phyloP scores from a whole-genome alignment of 176 grass and related monocot species.

The Echinochloa phyllopogon region DNA sequence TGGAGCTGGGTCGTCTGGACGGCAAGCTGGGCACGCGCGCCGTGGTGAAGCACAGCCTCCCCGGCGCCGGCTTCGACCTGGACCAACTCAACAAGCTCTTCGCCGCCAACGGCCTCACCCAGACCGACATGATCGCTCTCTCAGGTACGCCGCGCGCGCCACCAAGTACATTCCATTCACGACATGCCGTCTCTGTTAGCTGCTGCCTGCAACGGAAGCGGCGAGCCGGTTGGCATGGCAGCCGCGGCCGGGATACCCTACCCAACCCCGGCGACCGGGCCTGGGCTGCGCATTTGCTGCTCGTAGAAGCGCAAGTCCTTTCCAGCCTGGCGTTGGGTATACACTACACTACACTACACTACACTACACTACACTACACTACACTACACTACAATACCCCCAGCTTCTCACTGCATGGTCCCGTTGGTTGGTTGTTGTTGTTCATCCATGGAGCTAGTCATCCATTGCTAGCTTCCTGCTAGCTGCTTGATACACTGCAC shows the following conservation, averaged over 20 bases:
- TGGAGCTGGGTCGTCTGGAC: conserved; percentile 82
- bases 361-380: no score
- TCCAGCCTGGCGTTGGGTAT: conserved; percentile 7
- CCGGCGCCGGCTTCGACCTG: conserved; percentile 54
- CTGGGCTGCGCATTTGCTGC: background rate
- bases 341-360: no score
- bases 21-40: conserved; percentile 75
- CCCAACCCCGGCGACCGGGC: background rate
- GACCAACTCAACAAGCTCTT: conserved; percentile 80
- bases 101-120: conserved; percentile 71
- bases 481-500: background rate
- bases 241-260: background rate
- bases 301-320: background rate
- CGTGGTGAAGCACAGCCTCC: conserved; percentile 81
- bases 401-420: conserved; percentile 24
- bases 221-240: background rate
- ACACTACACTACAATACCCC: no score
- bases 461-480: background rate
- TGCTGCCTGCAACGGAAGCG: no score
- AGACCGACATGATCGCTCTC: conserved; percentile 89
- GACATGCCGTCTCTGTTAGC: no score
- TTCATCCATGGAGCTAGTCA: background rate
- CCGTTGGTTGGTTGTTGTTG: background rate
- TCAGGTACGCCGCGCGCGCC: conserved; percentile 45
- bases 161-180: background rate